Conservation (phyloP, 2,329 filamentous ascomycete genomes). For the Tolypocladium ophioglossoides region DNA sequence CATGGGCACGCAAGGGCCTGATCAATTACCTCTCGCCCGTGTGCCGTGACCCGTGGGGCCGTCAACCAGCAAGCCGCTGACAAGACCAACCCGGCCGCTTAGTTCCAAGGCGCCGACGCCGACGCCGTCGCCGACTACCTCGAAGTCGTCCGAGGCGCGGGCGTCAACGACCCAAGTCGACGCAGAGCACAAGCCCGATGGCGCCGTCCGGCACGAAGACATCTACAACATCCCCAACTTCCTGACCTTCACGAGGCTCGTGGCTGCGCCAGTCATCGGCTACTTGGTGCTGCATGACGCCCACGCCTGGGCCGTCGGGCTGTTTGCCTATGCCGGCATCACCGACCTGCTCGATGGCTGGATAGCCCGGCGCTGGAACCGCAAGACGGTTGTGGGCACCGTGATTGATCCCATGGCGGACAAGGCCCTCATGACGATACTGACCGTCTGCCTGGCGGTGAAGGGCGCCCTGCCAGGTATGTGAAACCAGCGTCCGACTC, state of each 20-base stretch:
- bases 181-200: background rate
- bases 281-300: conserved; percentile 81
- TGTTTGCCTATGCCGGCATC: conserved; percentile 88
- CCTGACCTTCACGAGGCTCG: conserved; percentile 75
- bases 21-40: background rate
- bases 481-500: conserved; percentile 15
- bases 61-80: background rate
- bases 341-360: conserved; percentile 91
- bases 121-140: background rate
- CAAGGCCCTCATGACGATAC: conserved; percentile 88
- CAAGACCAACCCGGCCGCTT: background rate
- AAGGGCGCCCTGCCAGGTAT: conserved; percentile 72
- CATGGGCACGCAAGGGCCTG: background rate
- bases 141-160: background rate
- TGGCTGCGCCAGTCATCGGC: conserved; percentile 74
- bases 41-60: background rate
- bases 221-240: conserved; percentile 97
- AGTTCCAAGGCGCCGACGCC: background rate
- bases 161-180: background rate
- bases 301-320: conserved; percentile 63
- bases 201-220: conserved; percentile 55
- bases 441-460: conserved; percentile 74
- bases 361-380: conserved; percentile 79
- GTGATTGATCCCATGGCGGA: conserved; percentile 96
- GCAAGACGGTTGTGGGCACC: conserved; percentile 88